Percentiles rank a stretch among this genome's conserved stretches.
Conservation (phyloP, 1,139 yeast species). For the Debaryomyces coudertii region DNA sequence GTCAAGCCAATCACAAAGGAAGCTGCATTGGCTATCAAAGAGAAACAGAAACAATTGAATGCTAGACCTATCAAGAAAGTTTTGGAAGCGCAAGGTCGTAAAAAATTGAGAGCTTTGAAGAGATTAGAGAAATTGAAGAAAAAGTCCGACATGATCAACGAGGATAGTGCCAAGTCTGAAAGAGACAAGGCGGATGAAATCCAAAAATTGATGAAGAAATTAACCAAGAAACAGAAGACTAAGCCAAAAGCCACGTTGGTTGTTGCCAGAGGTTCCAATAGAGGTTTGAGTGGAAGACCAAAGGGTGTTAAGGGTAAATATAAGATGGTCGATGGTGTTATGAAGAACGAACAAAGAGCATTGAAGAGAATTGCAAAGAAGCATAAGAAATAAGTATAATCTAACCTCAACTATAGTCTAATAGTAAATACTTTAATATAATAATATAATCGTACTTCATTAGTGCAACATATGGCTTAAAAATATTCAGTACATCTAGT, state of each 20-base stretch:
- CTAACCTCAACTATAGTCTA: neutral
- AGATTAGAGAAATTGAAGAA: conserved; percentile 89
- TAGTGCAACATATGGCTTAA: neutral
- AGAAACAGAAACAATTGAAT: conserved; percentile 84
- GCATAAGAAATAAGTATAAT: conserved; percentile 36
- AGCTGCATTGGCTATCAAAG: conserved; percentile 90
- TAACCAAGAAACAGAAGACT: conserved; percentile 72
- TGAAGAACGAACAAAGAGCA: conserved; percentile 97
- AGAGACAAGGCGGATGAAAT: conserved; percentile 94
- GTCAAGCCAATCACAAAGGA: conserved; percentile 94
- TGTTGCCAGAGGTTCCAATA: conserved; percentile 85
- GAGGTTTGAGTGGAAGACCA: conserved; percentile 92
- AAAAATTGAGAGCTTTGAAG: conserved; percentile 89
- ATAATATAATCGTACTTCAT: neutral
- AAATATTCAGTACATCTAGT: neutral
- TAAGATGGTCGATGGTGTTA: conserved; percentile 98
- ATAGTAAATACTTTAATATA: neutral
- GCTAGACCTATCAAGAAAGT: conserved; percentile 99
- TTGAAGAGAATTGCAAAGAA: conserved; percentile 87
- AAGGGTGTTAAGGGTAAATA: conserved; percentile 96
- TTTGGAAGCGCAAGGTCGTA: conserved; percentile 94
- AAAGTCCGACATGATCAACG: conserved; percentile 91
- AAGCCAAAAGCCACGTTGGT: conserved; percentile 88
- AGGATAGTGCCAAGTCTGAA: conserved; percentile 84
- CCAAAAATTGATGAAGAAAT: conserved; percentile 78